Evolutionary conservation across 495 filamentous ascomycete genomes (phyloP).

Genomic region (Neurospora sp.): DNA sequence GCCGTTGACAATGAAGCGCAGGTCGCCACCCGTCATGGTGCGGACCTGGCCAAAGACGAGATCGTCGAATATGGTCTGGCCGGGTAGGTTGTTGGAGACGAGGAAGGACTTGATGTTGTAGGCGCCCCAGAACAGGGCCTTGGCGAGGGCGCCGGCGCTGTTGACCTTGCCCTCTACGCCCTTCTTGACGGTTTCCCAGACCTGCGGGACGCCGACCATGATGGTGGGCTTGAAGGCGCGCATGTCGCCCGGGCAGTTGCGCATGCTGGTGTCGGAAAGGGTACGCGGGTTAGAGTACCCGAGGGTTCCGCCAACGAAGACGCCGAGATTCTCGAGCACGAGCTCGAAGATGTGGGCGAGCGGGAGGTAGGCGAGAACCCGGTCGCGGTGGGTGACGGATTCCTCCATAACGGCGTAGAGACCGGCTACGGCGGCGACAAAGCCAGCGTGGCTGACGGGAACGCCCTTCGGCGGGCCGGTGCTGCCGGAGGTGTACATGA

Average conservation of each 20-base stretch:
- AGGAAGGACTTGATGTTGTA: slow-evolving; percentile 45
- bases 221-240: slow-evolving; percentile 68
- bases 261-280: slow-evolving; percentile 53
- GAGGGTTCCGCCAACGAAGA: slow-evolving; percentile 66
- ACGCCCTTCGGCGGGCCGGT: slow-evolving; percentile 88
- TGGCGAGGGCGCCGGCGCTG: slow-evolving; percentile 16
- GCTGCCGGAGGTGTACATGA: slow-evolving; percentile 94
- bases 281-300: slow-evolving; percentile 81
- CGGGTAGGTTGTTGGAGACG: slow-evolving; percentile 52
- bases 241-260: slow-evolving; percentile 51
- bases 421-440: slow-evolving; percentile 53
- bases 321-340: slow-evolving; percentile 60
- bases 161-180: slow-evolving; percentile 63
- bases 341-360: slow-evolving; percentile 87
- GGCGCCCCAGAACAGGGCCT: slow-evolving; percentile 34
- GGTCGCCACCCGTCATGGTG: slow-evolving; percentile 60
- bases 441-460: slow-evolving; percentile 62
- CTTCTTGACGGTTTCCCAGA: slow-evolving; percentile 69
- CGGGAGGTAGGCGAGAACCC: slow-evolving; percentile 72
- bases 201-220: slow-evolving; percentile 79
- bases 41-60: slow-evolving; percentile 70
- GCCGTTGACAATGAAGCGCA: slow-evolving; percentile 65
- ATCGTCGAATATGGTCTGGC: slow-evolving; percentile 62
- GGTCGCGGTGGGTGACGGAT: slow-evolving; percentile 44
- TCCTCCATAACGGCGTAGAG: slow-evolving; percentile 32